Base-by-base conservation (phyloP, 129 eudicot species). In the Saussurea involucrata region DNA sequence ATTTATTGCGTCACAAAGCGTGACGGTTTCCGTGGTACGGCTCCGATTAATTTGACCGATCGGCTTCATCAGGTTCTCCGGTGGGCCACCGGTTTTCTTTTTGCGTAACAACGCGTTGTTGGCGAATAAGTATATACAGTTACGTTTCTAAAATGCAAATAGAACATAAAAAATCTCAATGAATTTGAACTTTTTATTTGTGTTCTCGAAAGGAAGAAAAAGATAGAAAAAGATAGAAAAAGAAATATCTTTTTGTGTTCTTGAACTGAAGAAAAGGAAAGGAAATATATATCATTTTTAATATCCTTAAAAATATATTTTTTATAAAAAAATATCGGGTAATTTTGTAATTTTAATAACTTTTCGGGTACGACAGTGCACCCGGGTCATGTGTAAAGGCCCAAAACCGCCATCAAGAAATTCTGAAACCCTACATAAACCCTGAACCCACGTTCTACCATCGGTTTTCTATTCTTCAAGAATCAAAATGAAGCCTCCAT, bases 1-100 rank as follows among this genome's bases (percentile, higher is more conserved):
- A 81, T 89, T 5, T 87, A 89, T 60, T 87, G 92, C 69, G 89
- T 86, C 27, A 84, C 91, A 17, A 89, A 89, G 78, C 85, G 92
- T 24, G 97, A 92, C 32, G 97, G 95, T 1, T 92, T 92, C 72
- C 91, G 97, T 25, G 97, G 97, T 24, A 89, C 96, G 8, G 96
- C 97, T 20, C 97, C 97, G 0, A 92, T 92, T 68, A 92, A 89
- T 79, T 71, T 92, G 66, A 92, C 97, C 1, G 97, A 89, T 80
- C 66, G 97, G 63, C 97, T 91, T 31, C 97, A 91, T 60, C 97
- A 91, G 71, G 97, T 91, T 29, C 97, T 91, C 21, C 88, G 97
- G 1, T 91, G 97, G 97, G 97, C 97, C 29, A 91, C 97, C 0
- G 97, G 97, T 92, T 42, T 92, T 92, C 81, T 92, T 87, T 71